Evolutionary conservation across 176 grass and related monocot species (phyloP).

Genomic region (Metroxylon sagu): DNA sequence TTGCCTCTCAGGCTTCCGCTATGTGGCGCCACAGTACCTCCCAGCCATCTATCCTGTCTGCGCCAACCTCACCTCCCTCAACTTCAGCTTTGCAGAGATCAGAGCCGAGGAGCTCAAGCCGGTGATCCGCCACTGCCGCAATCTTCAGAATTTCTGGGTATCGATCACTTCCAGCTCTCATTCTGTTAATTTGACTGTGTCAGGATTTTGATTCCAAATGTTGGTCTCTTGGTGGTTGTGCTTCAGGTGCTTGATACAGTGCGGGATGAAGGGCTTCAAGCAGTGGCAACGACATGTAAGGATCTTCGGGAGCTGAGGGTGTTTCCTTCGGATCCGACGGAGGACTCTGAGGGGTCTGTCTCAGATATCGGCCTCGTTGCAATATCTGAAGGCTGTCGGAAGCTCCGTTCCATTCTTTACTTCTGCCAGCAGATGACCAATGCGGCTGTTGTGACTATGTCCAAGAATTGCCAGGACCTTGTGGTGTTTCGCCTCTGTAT

Average conservation of each 20-base stretch:
- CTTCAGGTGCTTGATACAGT: constrained; percentile 10
- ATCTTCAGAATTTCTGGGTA: constrained; percentile 68
- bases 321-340: constrained; percentile 1
- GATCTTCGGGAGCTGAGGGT: constrained; percentile 10
- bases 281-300: constrained; percentile 6
- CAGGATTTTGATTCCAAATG: neutral
- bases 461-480: constrained; percentile 17
- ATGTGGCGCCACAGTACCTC: constrained; percentile 47
- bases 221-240: neutral
- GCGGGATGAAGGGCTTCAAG: constrained; percentile 7
- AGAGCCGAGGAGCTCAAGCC: constrained; percentile 47
- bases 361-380: constrained; percentile 6
- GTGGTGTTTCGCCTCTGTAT: constrained; percentile 16
- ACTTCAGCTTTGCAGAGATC: constrained; percentile 69
- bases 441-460: neutral
- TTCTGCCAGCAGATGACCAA: constrained; percentile 17
- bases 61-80: constrained; percentile 62
- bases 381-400: constrained; percentile 16
- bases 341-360: constrained; percentile 9
- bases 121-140: constrained; percentile 44
- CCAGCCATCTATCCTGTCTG: constrained; percentile 61
- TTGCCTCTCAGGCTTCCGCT: constrained; percentile 50
- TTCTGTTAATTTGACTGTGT: neutral
- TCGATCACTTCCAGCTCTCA: neutral
- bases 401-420: constrained; percentile 8